Evolutionary conservation across 2,329 filamentous ascomycete genomes (phyloP), one percentile per base, ranked within the genome.

Genomic region (Calycina herbarum): DNA sequence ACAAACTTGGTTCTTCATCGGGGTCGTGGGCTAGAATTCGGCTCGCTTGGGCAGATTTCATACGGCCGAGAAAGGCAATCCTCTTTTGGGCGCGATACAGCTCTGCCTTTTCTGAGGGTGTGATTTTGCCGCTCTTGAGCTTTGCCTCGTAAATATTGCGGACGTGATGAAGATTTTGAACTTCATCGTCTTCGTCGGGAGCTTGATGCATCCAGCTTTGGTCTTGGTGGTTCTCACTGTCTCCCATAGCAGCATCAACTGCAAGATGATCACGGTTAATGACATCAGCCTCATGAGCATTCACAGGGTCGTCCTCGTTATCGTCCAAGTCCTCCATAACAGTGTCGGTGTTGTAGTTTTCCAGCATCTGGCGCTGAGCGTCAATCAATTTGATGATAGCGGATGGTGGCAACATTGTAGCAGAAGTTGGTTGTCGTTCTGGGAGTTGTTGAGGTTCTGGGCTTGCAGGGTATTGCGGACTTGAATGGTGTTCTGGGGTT

Each of bases 191-290:
- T 15, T 20, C 40, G 2, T 64, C 63, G 11, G 61, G 48, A 1
- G 57, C 57, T 1, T 68, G 67, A 10, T 70, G 20, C 69, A 70
- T 71, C 71, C 70, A 20, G 20, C 20, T 20, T 20, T 20, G 20
- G 20, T 20, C 20, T 20, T 20, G 20, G 20, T 20, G 20, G 20
- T 20, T 20, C 20, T 20, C 20, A 20, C 20, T 20, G 20, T 20
- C 20, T 20, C 20, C 20, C 20, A 20, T 20, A 20, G 20, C 20
- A 57, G 5, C 15, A 54, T 13, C 48, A 27, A 54, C 48, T 8
- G n/a, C 45, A n/a, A 51, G 24, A 3, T 40, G 7, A n/a, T 7
- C n/a, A 48, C n/a, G 17, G 5, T 48, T 7, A 3, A 48, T 20
- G n/a, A 20, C 10, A 20, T 20, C 17, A 17, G 17, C 20, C 20